phyloP scores from a whole-genome alignment of 2,329 filamentous ascomycete genomes.

The Colletotrichum zoysiae region DNA sequence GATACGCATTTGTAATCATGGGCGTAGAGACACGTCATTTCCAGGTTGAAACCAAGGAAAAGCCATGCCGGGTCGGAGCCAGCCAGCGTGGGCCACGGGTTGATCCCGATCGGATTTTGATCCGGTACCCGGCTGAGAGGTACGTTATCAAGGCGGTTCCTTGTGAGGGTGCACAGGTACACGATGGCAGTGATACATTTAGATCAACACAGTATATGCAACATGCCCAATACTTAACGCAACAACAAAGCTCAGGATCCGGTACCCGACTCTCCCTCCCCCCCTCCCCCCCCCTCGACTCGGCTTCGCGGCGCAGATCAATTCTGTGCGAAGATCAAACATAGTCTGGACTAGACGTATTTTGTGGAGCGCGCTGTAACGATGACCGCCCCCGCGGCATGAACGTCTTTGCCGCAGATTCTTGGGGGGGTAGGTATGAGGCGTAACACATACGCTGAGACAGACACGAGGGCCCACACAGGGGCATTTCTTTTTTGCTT shows the following conservation, averaged over 20 bases:
- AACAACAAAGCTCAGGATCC: not conserved
- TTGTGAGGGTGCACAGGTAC: not conserved
- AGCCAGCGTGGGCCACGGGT: conserved; percentile 2
- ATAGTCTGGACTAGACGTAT: not conserved
- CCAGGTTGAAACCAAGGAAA: not conserved
- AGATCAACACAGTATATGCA: too few species aligned
- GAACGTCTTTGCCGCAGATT: conserved; percentile 17
- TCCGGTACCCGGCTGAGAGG: conserved; percentile 3
- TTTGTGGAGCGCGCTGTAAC: conserved; percentile 13
- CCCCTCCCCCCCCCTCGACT: not conserved
- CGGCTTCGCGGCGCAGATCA: conserved; percentile 18
- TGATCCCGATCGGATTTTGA: conserved; percentile 20
- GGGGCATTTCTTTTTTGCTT: not conserved
- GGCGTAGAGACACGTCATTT: not conserved
- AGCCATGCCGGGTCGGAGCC: not conserved
- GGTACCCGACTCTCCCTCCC: not conserved
- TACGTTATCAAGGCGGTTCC: too few species aligned
- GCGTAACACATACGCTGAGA: conserved; percentile 5
- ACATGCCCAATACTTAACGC: too few species aligned
- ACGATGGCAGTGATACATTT: too few species aligned
- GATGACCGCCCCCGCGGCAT: conserved; percentile 6
- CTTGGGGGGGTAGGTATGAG: not conserved
- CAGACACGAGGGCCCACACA: not conserved
- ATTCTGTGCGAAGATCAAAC: conserved; percentile 33
- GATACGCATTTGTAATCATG: not conserved